Conservation (phyloP, 352 stramenopile species). For the Globisporangium cylindrosporum region DNA sequence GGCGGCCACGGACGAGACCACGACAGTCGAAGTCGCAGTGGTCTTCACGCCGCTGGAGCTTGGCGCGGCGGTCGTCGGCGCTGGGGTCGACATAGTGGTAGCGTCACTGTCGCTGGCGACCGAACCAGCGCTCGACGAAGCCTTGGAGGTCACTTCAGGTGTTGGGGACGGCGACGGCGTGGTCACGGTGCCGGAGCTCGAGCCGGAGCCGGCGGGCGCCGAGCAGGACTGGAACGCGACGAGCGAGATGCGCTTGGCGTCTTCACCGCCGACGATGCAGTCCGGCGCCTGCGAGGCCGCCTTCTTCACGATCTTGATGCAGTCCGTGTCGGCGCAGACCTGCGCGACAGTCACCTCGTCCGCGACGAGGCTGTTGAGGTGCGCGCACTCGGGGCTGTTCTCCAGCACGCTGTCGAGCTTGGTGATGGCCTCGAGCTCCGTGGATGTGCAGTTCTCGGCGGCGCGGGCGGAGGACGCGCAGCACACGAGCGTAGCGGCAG, state of each 20-base stretch:
- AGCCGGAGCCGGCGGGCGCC: background rate
- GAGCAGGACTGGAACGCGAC: conserved; percentile 14
- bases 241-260: conserved; percentile 12
- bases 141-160: background rate
- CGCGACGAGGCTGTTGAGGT: conserved; percentile 17
- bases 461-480: background rate
- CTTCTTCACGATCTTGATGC: conserved; percentile 18
- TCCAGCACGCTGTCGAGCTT: conserved; percentile 14
- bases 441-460: conserved; percentile 15
- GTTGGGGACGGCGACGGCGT: background rate
- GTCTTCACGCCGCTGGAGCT: background rate
- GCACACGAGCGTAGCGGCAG: background rate
- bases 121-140: background rate
- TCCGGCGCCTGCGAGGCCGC: conserved; percentile 9
- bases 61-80: conserved; percentile 6
- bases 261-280: conserved; percentile 14
- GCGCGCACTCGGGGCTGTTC: conserved; percentile 12
- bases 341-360: conserved; percentile 13
- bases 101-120: conserved; percentile 2
- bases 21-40: background rate
- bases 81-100: background rate
- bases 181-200: background rate
- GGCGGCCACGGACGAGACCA: background rate
- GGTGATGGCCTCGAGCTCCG: conserved; percentile 3
- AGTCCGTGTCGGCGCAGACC: conserved; percentile 15